Conservation (phyloP, 176 grass and related monocot genomes). For the Avena atlantica region DNA sequence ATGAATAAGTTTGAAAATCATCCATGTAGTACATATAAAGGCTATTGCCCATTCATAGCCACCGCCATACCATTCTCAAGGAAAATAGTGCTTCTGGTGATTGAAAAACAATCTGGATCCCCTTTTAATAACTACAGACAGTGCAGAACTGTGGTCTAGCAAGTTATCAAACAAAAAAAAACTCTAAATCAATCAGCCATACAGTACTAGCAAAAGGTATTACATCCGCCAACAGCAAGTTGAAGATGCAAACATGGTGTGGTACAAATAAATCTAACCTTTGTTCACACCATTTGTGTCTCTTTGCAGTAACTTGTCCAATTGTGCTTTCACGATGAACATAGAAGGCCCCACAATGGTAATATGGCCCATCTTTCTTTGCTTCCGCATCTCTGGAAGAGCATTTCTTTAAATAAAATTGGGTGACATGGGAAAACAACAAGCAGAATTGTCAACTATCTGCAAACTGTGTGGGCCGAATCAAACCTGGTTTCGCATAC, state of each 20-base stretch:
- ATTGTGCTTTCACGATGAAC: slow-evolving; percentile 55
- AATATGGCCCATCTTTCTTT: slow-evolving; percentile 95
- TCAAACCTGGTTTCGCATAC: slow-evolving; percentile 92
- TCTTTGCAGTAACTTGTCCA: slow-evolving; percentile 72
- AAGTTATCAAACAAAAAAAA: neutral
- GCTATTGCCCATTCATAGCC: neutral
- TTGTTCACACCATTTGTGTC: slow-evolving; percentile 17
- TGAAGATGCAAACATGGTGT: neutral
- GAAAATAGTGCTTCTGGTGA: neutral
- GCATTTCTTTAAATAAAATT: slow-evolving; percentile 33
- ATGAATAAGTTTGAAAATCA: slow-evolving; percentile 15
- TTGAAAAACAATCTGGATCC: slow-evolving; percentile 8
- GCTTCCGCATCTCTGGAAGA: slow-evolving; percentile 79
- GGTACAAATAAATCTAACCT: slow-evolving; percentile 34
- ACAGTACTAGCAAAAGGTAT: slow-evolving; percentile 14
- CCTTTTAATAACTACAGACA: neutral
- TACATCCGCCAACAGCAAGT: neutral
- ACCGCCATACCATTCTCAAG: neutral
- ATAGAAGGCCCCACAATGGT: slow-evolving; percentile 92
- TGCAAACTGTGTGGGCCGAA: slow-evolving; percentile 31
- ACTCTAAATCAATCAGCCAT: neutral
- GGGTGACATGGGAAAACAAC: slow-evolving; percentile 29
- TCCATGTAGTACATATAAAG: neutral
- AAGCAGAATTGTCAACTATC: slow-evolving; percentile 17
- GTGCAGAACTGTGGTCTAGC: neutral